Evolutionary conservation across 2,329 filamentous ascomycete genomes (phyloP), one percentile per base, ranked within the genome.

Genomic region (Harringtonia aguacate): DNA sequence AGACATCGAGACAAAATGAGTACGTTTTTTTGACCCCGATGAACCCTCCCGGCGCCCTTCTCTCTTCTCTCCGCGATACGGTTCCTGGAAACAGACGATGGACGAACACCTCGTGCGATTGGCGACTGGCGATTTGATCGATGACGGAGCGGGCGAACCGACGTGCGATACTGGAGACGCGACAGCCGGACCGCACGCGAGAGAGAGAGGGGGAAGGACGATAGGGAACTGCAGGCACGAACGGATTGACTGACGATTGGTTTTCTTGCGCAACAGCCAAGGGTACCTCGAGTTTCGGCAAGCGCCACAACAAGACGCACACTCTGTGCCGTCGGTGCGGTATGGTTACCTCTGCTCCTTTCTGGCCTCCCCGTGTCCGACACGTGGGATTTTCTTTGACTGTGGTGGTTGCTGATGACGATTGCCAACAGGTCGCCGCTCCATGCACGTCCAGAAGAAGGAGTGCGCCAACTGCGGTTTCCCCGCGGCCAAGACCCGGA

Each of bases 391-490:
- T 5, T 10, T 27, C 29, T 10, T n/a, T 9, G 15, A 8, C 21
- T 6, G 15, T 31, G n/a, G n/a, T 15, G 21, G 15, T 29, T 40
- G 38, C 38, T 40, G 29, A 40, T 18, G 13, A 8, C 14, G n/a
- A 27, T 37, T 6, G 7, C 22, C 9, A 9, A 54, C 61, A 94
- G 88, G 90, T 73, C 84, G 86, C 68, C 89, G 92, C 68, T 95
- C 92, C 63, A 83, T 95, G 72, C 92, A 98, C 84, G 82, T 97
- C 75, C 92, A 98, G 79, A 98, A 98, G 86, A 84, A 95, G 73
- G 94, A 88, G 66, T 98, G 92, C 78, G 70, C 90, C 60, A 75
- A 75, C 56, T 98, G 92, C 79, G 92, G 89, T 68, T 98, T 95
- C 76, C 92, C 92, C 66, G 75, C 88, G 67, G 92, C 92, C 70